These are phyloP conservation scores for Suhomyces bokatorum DNA, from an alignment of 1,139 yeast species.

Conservation along the genomic window DNA sequence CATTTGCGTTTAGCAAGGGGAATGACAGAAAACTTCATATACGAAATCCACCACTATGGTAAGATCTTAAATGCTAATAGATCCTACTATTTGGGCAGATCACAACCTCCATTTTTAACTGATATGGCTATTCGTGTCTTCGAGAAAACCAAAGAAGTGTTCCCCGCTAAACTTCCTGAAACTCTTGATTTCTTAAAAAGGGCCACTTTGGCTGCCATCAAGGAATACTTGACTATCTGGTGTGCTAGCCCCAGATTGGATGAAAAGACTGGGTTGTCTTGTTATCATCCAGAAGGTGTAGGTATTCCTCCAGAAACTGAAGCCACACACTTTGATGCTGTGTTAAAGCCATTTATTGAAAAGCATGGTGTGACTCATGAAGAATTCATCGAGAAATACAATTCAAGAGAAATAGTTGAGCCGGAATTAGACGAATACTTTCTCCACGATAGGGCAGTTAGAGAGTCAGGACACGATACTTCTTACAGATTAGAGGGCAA, in stretches of 20 bases:
- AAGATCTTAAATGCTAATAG: constrained; percentile 93
- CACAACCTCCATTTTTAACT: constrained; percentile 97
- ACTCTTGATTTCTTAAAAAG: constrained; percentile 63
- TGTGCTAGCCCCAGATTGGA: constrained; percentile 72
- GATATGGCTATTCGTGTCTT: constrained; percentile 84
- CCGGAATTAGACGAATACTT: constrained; percentile 86
- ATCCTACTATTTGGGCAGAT: constrained; percentile 84
- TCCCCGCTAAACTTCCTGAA: constrained; percentile 33
- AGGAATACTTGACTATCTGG: constrained; percentile 87
- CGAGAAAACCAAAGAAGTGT: constrained; percentile 51
- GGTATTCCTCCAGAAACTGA: constrained; percentile 98
- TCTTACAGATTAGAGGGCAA: constrained; percentile 86
- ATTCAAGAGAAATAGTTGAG: constrained; percentile 63
- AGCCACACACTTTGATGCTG: constrained; percentile 77
- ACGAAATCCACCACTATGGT: constrained; percentile 87
- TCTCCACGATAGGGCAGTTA: constrained; percentile 89
- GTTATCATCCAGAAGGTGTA: constrained; percentile 85
- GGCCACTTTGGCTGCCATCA: constrained; percentile 76
- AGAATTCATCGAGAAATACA: constrained; percentile 74
- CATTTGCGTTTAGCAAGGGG: constrained; percentile 67
- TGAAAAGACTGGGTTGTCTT: constrained; percentile 73
- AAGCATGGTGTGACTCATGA: constrained; percentile 61
- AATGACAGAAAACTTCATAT: constrained; percentile 90
- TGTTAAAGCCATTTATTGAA: constrained; percentile 66
- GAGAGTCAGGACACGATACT: constrained; percentile 97